Percentiles rank a stretch among this genome's conserved stretches.
Evolutionary conservation across 2,329 filamentous ascomycete species (phyloP).

Genomic region (Penicillium sclerotiorum): DNA sequence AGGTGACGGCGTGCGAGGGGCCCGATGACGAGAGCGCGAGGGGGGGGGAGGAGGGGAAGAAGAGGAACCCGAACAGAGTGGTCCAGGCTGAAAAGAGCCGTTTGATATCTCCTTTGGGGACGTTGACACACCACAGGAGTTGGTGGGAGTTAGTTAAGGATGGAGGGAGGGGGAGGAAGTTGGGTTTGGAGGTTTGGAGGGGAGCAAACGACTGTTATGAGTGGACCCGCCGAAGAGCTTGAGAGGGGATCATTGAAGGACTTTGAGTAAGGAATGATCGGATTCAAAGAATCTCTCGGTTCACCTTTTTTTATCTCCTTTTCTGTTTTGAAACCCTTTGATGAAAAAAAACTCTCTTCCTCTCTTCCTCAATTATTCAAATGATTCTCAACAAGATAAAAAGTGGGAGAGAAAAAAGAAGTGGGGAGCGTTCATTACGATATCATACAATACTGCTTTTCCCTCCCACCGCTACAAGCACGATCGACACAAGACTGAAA

Average conservation of each 20-base stretch:
- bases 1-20: slow-evolving; percentile 19
- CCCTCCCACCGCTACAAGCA: neutral
- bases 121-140: slow-evolving; percentile 14
- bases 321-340: too few relatives aligned
- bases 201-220: slow-evolving; percentile 26
- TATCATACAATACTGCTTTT: neutral
- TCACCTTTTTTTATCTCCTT: too few relatives aligned
- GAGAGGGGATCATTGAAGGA: slow-evolving; percentile 24
- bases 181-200: slow-evolving; percentile 11
- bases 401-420: neutral
- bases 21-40: slow-evolving; percentile 19
- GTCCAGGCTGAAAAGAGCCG: neutral
- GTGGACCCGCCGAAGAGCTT: slow-evolving; percentile 28
- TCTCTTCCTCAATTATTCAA: neutral
- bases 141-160: slow-evolving; percentile 2
- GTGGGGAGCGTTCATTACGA: neutral
- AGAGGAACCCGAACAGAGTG: slow-evolving; percentile 1
- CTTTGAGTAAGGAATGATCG: too few relatives aligned
- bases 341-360: too few relatives aligned
- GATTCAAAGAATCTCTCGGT: too few relatives aligned
- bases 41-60: slow-evolving; percentile 9
- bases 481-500: too few relatives aligned
- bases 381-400: neutral
- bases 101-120: slow-evolving; percentile 14
- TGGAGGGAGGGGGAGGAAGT: slow-evolving; percentile 3